Base-by-base conservation (phyloP, 2,329 filamentous ascomycete genomes). In the Chaetomiaceae sp. region DNA sequence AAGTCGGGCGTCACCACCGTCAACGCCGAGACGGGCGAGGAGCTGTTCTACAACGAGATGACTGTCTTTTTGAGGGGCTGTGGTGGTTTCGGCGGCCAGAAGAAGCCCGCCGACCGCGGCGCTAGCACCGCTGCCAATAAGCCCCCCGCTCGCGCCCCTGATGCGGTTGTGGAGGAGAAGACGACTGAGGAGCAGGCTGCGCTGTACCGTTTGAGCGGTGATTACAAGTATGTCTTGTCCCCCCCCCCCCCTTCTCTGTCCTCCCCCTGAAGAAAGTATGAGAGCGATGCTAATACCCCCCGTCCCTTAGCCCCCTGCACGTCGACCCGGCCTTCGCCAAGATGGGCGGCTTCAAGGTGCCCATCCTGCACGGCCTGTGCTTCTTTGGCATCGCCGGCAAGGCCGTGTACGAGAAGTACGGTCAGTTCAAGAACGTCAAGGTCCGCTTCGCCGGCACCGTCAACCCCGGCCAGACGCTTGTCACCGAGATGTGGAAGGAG, bases 361-460 rank as follows among this genome's bases (percentile, higher is more conserved):
- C 93, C 12, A 99, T 99, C 66, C 77, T 99, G 48, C 93, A 99
- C 74, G 93, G 93, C n/a, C 82, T 99, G 33, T 96, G 90, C 79
- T 93, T 85, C 67, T 92, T 99, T 64, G 93, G 93, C 60, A 82
- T 97, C 59, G 85, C 88, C 14, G 89, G 86, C 58, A 96, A 96
- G 78, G 90, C 92, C 54, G 83, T 99, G 34, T 86, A 91, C 67
- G 81, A 89, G 71, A 51, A 62, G 56, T 97, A 84, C 63, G 93
- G 93, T 4, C 72, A 79, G 41, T 90, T 87, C 73, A 89, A 87
- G 77, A 95, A 90, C 73, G 84, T 96, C 74, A 96, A 96, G 78
- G 90, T 95, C 20, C 78, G 90, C 57, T 96, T 96, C 67, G 89
- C 89, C 2, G 89, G 90, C 50, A 83, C 87, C 9, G 90, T 96